Evolutionary conservation across 2,329 filamentous ascomycete species (phyloP), one percentile per base, ranked within the genome.

Genomic region (Exutisphaerella laricina): DNA sequence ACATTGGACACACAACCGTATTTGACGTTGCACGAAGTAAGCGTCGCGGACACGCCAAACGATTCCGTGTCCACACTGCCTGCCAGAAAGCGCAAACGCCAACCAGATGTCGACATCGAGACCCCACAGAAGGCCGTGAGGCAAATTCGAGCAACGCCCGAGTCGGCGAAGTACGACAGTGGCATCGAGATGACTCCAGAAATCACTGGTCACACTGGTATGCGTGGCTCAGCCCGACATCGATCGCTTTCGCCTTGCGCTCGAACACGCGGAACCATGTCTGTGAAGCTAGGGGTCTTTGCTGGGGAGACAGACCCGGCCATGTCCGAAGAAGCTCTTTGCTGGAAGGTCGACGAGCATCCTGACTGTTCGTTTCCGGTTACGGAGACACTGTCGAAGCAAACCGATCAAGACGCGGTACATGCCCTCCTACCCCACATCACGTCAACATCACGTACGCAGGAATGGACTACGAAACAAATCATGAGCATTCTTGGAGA

Each of bases 111-210:
- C 17, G 33, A 35, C 3, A 2, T n/a, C 5, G 7, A 21, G 9
- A 17, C 33, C 3, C 20, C 20, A 20, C 21, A 13, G 18, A 1
- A 12, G 10, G 13, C 2, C 10, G n/a, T 6, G n/a, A 35, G 14
- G 20, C 30, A 18, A 33, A 8, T 9, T 18, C 30, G 18, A 21
- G 12, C 18, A n/a, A 35, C 33, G 3, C 33, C 33, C 21, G 33
- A 21, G 20, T 35, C 33, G 9, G n/a, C 13, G n/a, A 22, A 20
- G 13, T 35, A 35, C 20, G 33, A 35, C 8, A 35, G 33, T 20
- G 33, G 33, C 18, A 35, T 35, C 18, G 33, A 35, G 14, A 35
- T 35, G 33, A 35, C 33, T 7, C 33, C 33, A 13, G 33, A 35
- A 13, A 12, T 26, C 6, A 26, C 23, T 6, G n/a, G n/a, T n/a